These are phyloP conservation scores for Calamus simplicifolius DNA, from an alignment of 176 grass and related monocot species.

Conservation along the genomic window DNA sequence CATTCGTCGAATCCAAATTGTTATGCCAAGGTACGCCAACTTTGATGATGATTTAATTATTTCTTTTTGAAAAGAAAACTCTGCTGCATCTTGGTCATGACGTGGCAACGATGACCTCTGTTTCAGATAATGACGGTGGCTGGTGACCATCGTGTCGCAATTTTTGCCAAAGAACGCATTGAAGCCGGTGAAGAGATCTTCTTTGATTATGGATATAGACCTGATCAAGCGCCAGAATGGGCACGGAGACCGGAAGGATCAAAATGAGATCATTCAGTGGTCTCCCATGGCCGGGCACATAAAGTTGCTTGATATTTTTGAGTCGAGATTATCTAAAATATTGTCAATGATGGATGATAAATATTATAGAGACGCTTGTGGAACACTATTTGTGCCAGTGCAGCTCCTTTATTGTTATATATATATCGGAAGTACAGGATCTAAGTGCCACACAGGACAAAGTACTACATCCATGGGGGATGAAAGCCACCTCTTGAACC, in stretches of 20 bases:
- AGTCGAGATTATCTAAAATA: too few relatives aligned
- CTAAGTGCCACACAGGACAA: too few relatives aligned
- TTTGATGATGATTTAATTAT: conserved; percentile 1
- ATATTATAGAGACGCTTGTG: too few relatives aligned
- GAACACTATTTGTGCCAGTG: too few relatives aligned
- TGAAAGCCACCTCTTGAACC: too few relatives aligned
- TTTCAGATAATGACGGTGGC: conserved; percentile 89
- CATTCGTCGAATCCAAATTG: conserved; percentile 94
- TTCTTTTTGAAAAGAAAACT: background rate
- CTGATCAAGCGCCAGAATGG: conserved; percentile 81
- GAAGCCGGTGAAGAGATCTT: conserved; percentile 86
- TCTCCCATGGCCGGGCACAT: conserved; percentile 65
- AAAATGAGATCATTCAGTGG: conserved; percentile 56
- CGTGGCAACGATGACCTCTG: background rate
- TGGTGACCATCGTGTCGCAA: conserved; percentile 87
- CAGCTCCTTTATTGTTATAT: too few relatives aligned
- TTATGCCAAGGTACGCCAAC: conserved; percentile 65
- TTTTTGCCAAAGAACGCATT: conserved; percentile 95
- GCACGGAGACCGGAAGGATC: conserved; percentile 82
- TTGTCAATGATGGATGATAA: too few relatives aligned
- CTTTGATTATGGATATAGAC: conserved; percentile 90
- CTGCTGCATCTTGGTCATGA: background rate
- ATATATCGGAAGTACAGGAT: too few relatives aligned
- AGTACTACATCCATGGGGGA: too few relatives aligned
- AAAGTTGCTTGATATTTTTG: conserved; percentile 61